A percentile compares a stretch with the other conserved stretches of the same genome.
Evolutionary conservation across 768 basidiomycete species (phyloP).

Genomic region (Psilocybe cyanescens): DNA sequence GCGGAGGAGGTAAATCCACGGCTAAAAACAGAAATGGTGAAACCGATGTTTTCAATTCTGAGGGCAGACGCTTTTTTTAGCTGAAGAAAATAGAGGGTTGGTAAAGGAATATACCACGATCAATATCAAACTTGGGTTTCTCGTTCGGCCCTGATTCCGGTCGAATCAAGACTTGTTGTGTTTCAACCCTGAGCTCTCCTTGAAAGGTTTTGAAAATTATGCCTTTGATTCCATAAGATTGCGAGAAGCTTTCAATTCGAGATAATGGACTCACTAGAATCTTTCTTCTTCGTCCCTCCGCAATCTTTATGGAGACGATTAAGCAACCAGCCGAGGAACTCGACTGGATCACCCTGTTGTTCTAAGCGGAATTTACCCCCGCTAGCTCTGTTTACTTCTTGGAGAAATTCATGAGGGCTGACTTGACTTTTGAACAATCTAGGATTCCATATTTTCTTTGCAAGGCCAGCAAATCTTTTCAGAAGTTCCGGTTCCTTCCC

Average conservation of each 20-base stretch:
- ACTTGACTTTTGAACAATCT: slow-evolving; percentile 97
- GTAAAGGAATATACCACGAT: slow-evolving; percentile 66
- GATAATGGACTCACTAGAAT: slow-evolving; percentile 70
- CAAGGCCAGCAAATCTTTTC: slow-evolving; percentile 83
- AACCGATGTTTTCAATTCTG: slow-evolving; percentile 83
- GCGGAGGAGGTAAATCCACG: slow-evolving; percentile 96
- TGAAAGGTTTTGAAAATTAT: slow-evolving; percentile 94
- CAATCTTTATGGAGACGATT: slow-evolving; percentile 92
- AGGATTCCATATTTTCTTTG: slow-evolving; percentile 97
- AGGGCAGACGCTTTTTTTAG: slow-evolving; percentile 5
- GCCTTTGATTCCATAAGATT: slow-evolving; percentile 49
- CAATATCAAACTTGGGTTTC: slow-evolving; percentile 92
- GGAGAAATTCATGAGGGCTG: slow-evolving; percentile 97
- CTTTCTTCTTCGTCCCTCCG: slow-evolving; percentile 91
- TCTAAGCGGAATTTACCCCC: slow-evolving; percentile 91
- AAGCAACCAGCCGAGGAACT: slow-evolving; percentile 94
- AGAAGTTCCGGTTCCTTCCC: slow-evolving; percentile 87
- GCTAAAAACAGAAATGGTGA: slow-evolving; percentile 97
- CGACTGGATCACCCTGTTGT: slow-evolving; percentile 94
- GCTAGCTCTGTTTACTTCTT: slow-evolving; percentile 92
- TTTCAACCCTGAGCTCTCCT: slow-evolving; percentile 91
- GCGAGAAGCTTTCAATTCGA: slow-evolving; percentile 11
- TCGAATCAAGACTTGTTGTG: slow-evolving; percentile 89
- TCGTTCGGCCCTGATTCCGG: slow-evolving; percentile 74
- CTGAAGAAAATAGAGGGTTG: slow-evolving; percentile 4